Conservation (phyloP, 129 eudicot species). For the Artemisia argyi region DNA sequence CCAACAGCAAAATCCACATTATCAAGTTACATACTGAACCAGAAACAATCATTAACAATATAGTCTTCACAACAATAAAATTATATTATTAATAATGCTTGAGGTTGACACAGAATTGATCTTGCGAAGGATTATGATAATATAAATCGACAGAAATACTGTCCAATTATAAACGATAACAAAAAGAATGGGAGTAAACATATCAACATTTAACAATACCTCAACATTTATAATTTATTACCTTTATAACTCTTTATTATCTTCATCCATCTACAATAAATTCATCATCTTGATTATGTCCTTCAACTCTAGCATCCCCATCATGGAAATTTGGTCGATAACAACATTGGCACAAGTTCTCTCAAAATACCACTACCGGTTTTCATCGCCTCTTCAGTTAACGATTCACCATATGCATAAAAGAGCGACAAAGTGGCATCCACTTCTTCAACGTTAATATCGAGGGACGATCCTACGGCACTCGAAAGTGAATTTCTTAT, state of each 20-base stretch:
- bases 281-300: conserved; percentile 79
- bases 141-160: conserved; percentile 4
- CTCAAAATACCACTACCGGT: conserved; percentile 74
- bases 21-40: background rate
- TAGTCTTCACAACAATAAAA: background rate
- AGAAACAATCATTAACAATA: background rate
- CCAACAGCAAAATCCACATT: background rate
- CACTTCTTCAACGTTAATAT: conserved; percentile 83
- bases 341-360: conserved; percentile 85
- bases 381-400: conserved; percentile 78
- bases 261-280: conserved; percentile 79
- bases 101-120: background rate
- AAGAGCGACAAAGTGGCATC: conserved; percentile 92
- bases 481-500: conserved; percentile 61
- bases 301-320: conserved; percentile 77
- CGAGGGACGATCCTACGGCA: conserved; percentile 67
- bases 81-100: background rate
- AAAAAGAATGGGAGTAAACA: background rate
- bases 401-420: conserved; percentile 82
- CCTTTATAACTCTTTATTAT: background rate
- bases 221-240: background rate
- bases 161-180: background rate
- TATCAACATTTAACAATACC: background rate
- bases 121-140: background rate
- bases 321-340: conserved; percentile 81